phyloP scores from a whole-genome alignment of 1,284 basidiomycete genomes.

The Austroboletus niveus region DNA sequence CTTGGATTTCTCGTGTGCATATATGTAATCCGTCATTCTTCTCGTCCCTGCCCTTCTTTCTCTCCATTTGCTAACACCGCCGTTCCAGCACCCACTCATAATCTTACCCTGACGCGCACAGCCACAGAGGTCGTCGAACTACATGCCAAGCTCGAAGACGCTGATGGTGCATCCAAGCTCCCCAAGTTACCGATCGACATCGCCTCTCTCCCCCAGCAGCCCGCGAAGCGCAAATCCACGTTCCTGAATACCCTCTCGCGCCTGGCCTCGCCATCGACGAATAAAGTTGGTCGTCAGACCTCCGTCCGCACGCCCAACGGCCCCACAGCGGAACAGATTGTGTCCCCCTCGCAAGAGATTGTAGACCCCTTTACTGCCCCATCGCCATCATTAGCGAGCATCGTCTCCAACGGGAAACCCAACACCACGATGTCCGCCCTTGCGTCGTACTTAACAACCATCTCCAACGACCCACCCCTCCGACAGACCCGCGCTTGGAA shows the following conservation, averaged over 20 bases:
- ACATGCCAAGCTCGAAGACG: conserved; percentile 65
- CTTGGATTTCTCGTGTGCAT: conserved; percentile 15
- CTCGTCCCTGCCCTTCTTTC: conserved; percentile 14
- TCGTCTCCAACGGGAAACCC: conserved; percentile 21
- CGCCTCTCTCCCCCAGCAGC: conserved; percentile 45
- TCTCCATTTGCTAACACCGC: conserved; percentile 30
- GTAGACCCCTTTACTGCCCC: conserved; percentile 60
- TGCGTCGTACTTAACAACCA: conserved; percentile 74
- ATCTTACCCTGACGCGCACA: conserved; percentile 80
- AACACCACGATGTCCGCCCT: conserved; percentile 63
- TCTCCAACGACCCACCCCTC: conserved; percentile 65
- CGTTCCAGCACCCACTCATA: conserved; percentile 76
- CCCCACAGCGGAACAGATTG: conserved; percentile 36
- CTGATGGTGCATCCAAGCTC: conserved; percentile 51
- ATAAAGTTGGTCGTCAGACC: conserved; percentile 40
- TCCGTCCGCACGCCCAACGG: conserved; percentile 34
- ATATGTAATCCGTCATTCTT: conserved; percentile 16
- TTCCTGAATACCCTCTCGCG: conserved; percentile 81
- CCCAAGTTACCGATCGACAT: conserved; percentile 62
- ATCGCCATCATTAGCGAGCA: conserved; percentile 27
- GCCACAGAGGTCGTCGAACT: conserved; percentile 74
- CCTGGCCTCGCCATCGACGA: conserved; percentile 63
- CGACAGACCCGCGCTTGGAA: conserved; percentile 75
- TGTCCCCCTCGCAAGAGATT: conserved; percentile 54
- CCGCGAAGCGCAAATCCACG: conserved; percentile 72